Percentiles rank a stretch among this genome's conserved stretches.
Evolutionary conservation across 306 rosid species (phyloP).

Genomic region (Cucurbita pepo): DNA sequence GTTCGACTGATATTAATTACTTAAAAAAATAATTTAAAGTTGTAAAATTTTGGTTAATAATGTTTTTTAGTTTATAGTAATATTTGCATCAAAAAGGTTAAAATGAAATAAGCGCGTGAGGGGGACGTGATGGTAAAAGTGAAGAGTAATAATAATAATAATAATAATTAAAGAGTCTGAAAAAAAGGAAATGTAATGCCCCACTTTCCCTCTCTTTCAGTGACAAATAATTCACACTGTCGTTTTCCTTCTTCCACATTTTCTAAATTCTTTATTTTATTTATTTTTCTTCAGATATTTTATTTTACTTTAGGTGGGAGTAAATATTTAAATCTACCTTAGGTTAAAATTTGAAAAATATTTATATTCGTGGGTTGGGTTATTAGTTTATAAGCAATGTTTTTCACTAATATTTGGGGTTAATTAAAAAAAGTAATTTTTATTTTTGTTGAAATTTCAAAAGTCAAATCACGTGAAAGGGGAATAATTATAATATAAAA

Average conservation of each 20-base stretch:
- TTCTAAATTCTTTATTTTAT: neutral
- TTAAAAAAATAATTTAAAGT: no score
- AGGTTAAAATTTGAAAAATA: no score
- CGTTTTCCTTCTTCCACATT: neutral
- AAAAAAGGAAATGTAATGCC: neutral
- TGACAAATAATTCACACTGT: neutral
- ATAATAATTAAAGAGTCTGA: neutral
- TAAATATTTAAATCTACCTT: no score
- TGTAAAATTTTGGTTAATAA: no score
- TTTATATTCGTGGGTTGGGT: no score
- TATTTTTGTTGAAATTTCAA: neutral
- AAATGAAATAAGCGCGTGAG: neutral
- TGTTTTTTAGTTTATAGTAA: no score
- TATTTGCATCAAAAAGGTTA: no score
- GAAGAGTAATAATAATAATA: neutral
- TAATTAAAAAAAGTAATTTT: neutral
- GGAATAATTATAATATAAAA: neutral
- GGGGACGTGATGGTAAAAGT: neutral
- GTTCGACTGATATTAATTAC: no score
- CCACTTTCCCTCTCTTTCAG: constrained; percentile 2
- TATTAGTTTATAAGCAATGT: no score
- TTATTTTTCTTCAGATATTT: no score
- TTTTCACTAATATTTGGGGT: neutral
- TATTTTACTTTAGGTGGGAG: no score
- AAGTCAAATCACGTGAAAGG: neutral